Percentiles rank a stretch among this genome's conserved stretches.
Conservation (phyloP, 139 green algal species). For the Chlorella sp. region DNA sequence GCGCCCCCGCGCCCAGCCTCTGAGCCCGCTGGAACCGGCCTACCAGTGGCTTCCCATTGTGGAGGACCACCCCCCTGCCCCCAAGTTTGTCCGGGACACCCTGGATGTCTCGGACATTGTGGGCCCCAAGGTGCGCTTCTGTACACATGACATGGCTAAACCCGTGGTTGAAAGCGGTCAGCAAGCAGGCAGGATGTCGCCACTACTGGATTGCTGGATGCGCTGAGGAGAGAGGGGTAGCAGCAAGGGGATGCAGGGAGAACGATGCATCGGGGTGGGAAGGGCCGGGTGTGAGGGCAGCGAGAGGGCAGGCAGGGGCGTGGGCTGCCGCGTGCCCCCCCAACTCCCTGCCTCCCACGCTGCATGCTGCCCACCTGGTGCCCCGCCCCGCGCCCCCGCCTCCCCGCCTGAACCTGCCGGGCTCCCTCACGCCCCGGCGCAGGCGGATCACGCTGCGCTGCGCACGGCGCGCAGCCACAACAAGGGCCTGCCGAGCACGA, state of each 20-base stretch:
- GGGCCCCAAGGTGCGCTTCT: not conserved
- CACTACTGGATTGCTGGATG: not conserved
- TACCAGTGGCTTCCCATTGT: conserved; percentile 12
- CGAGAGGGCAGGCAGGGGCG: not conserved
- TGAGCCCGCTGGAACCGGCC: conserved; percentile 27
- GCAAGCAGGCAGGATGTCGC: not conserved
- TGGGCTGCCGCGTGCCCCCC: not conserved
- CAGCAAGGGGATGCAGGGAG: too few relatives aligned
- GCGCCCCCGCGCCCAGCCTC: conserved; percentile 7
- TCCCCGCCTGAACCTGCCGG: not conserved
- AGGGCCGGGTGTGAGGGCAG: not conserved
- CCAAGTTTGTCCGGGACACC: conserved; percentile 34
- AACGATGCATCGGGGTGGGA: too few relatives aligned
- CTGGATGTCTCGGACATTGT: conserved; percentile 40
- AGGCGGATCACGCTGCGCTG: not conserved
- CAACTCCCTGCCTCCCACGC: not conserved
- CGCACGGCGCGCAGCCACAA: too few relatives aligned
- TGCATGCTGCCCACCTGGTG: not conserved
- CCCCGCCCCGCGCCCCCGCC: too few relatives aligned
- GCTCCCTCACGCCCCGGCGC: not conserved
- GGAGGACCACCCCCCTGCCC: not conserved
- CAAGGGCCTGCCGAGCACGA: not conserved
- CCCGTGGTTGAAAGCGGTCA: not conserved
- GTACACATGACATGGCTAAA: not conserved
- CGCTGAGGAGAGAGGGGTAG: not conserved